Conservation (phyloP, 2,329 filamentous ascomycete species). For the Trichoderma guizhouense region DNA sequence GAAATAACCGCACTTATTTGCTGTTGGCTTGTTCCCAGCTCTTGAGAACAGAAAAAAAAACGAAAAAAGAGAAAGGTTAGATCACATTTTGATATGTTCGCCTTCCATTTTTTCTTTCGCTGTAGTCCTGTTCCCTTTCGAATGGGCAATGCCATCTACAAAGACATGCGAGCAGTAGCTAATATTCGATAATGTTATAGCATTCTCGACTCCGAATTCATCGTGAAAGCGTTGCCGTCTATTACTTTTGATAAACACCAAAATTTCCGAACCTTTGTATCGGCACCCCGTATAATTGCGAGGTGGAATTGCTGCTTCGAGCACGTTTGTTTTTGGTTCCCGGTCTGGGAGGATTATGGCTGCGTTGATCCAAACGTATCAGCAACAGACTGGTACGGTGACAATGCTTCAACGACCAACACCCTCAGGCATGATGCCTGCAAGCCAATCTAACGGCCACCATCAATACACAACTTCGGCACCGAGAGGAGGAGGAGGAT, state of each 20-base stretch:
- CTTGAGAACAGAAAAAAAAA: neutral
- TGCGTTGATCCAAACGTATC: constrained; percentile 77
- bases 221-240: neutral
- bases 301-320: neutral
- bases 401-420: constrained; percentile 73
- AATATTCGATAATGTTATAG: neutral
- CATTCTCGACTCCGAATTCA: neutral
- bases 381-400: constrained; percentile 69
- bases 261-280: neutral
- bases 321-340: neutral
- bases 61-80: neutral
- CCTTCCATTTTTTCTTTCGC: neutral
- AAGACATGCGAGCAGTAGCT: neutral
- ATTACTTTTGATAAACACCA: neutral
- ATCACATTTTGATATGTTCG: neutral
- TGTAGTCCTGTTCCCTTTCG: neutral
- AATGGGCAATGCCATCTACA: neutral
- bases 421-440: constrained; percentile 51
- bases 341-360: constrained; percentile 59
- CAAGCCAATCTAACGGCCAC: constrained; percentile 47
- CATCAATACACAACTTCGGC: constrained; percentile 46
- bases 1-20: neutral
- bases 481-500: constrained; percentile 42
- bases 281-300: neutral
- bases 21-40: constrained; percentile 1